Evolutionary conservation across 2,329 filamentous ascomycete species (phyloP).

Genomic region (Aspergillus proliferans): DNA sequence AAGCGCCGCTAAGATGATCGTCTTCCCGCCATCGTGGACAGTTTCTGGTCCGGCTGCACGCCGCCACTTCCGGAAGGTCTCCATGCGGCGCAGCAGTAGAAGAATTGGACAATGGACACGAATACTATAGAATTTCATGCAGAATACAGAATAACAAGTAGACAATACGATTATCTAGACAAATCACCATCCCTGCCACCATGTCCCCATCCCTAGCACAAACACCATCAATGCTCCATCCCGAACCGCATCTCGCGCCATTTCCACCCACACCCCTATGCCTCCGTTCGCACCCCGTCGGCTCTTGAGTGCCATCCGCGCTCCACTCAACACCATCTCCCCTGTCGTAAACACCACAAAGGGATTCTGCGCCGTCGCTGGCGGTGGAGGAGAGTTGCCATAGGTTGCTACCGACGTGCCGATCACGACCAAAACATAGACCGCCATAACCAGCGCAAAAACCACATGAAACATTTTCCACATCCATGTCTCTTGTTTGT

Average conservation of each 20-base stretch:
- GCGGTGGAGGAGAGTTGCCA: conserved; percentile 37
- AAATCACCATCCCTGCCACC: conserved; percentile 33
- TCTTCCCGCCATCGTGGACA: not conserved
- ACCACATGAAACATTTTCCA: conserved; percentile 56
- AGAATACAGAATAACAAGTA: too few species aligned
- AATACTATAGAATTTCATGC: too few species aligned
- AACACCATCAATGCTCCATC: conserved; percentile 43
- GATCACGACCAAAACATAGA: conserved; percentile 44
- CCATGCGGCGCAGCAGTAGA: not conserved
- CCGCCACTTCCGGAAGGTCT: not conserved
- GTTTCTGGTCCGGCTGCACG: not conserved
- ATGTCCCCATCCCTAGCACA: conserved; percentile 38
- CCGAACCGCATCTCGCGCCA: conserved; percentile 33
- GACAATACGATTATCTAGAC: not conserved
- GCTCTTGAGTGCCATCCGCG: conserved; percentile 26
- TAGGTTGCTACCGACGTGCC: conserved; percentile 31
- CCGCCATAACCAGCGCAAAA: conserved; percentile 51
- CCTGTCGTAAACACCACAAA: conserved; percentile 43
- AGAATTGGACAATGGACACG: too few species aligned
- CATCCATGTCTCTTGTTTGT: conserved; percentile 31
- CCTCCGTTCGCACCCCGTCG: conserved; percentile 21
- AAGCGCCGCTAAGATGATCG: not conserved
- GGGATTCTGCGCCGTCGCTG: conserved; percentile 40
- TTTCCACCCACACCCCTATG: conserved; percentile 29
- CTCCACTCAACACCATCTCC: conserved; percentile 37